Conservation (phyloP, 2,329 filamentous ascomycete genomes). For the Colletotrichum simmondsii region DNA sequence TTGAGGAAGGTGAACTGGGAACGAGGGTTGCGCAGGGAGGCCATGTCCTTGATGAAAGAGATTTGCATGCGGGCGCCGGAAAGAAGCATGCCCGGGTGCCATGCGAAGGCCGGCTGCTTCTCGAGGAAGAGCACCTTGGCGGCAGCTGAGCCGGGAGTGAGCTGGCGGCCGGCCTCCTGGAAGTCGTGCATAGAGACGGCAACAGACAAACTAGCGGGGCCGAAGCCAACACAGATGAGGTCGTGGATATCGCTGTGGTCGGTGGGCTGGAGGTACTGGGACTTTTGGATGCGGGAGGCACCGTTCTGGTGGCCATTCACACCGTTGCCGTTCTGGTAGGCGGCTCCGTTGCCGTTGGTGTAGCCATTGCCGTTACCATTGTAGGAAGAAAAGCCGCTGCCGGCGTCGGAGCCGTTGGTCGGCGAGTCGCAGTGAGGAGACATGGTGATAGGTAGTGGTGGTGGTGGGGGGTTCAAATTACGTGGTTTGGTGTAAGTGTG, state of each 20-base stretch:
- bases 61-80: constrained; percentile 97
- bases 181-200: constrained; percentile 89
- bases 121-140: constrained; percentile 90
- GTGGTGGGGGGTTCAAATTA: constrained; percentile 1
- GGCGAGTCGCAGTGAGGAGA: constrained; percentile 48
- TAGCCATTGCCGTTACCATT: constrained; percentile 37
- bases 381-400: constrained; percentile 25
- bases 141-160: constrained; percentile 52
- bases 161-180: constrained; percentile 61
- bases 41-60: constrained; percentile 95
- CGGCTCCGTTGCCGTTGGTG: constrained; percentile 32
- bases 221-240: constrained; percentile 91
- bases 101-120: constrained; percentile 84
- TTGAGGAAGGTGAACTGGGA: constrained; percentile 96
- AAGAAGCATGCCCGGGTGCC: constrained; percentile 96
- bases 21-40: constrained; percentile 86
- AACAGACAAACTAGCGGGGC: constrained; percentile 89
- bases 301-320: constrained; percentile 19
- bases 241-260: constrained; percentile 77
- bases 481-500: not conserved
- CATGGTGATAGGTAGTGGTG: constrained; percentile 41
- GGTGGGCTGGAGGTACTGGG: constrained; percentile 60
- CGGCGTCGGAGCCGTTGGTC: constrained; percentile 38
- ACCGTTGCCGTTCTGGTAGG: constrained; percentile 29
- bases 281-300: constrained; percentile 38